phyloP scores from a whole-genome alignment of 139 green algal species.

The Chlamydomonas applanata region DNA sequence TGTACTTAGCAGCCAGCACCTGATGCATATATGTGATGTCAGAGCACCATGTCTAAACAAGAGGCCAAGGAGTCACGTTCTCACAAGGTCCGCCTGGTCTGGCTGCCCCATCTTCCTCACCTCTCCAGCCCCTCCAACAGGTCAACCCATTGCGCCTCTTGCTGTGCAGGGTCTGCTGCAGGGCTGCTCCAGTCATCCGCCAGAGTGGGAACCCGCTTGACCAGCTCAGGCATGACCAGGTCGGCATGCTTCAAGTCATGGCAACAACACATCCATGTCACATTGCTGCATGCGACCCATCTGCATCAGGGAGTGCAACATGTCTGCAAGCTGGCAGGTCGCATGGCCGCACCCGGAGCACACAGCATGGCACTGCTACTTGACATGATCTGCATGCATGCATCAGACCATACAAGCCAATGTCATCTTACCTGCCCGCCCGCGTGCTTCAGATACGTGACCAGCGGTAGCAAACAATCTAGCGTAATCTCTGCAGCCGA shows the following conservation, averaged over 20 bases:
- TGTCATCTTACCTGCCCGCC: no score
- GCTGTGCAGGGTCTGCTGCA: background rate
- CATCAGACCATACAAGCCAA: no score
- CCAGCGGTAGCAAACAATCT: slow-evolving; percentile 13
- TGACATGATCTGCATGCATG: no score
- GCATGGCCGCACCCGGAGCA: no score
- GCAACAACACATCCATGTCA: slow-evolving; percentile 12
- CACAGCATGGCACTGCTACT: no score
- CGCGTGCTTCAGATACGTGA: slow-evolving; percentile 10
- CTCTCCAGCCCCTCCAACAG: slow-evolving; percentile 15
- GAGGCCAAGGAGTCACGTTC: no score
- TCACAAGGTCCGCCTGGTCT: no score
- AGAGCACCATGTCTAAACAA: no score
- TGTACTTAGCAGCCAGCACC: no score
- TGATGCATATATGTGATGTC: no score
- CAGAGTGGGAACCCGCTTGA: slow-evolving; percentile 5
- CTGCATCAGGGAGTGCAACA: slow-evolving; percentile 4
- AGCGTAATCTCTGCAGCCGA: slow-evolving; percentile 3
- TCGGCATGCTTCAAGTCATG: slow-evolving; percentile 18
- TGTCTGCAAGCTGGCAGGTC: no score
- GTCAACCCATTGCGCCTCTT: slow-evolving; percentile 4
- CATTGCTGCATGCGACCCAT: no score
- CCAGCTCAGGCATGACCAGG: slow-evolving; percentile 18
- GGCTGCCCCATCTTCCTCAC: background rate
- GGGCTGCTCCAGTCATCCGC: slow-evolving; percentile 1